phyloP scores from a whole-genome alignment of 2,329 filamentous ascomycete species.

The Fusarium praegraminearum region DNA sequence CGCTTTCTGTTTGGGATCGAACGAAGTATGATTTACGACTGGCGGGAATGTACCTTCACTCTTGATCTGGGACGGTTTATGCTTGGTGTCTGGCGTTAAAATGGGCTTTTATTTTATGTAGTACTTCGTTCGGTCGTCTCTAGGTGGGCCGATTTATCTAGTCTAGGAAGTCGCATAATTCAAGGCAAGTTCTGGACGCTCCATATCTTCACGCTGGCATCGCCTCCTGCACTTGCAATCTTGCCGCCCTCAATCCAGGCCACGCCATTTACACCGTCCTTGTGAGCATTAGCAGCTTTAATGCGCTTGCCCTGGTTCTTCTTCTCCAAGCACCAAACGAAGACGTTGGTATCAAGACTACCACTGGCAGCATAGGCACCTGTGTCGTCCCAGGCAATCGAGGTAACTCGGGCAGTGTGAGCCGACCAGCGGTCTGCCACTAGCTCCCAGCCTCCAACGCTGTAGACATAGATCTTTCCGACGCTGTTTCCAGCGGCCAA shows the following conservation, averaged over 20 bases:
- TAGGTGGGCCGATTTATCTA: slow-evolving; percentile 15
- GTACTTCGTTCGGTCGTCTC: slow-evolving; percentile 11
- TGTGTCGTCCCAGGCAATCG: slow-evolving; percentile 79
- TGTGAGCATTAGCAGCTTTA: slow-evolving; percentile 89
- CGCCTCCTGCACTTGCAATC: slow-evolving; percentile 84
- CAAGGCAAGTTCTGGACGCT: slow-evolving; percentile 54
- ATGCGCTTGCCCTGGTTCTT: slow-evolving; percentile 84
- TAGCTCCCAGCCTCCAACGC: slow-evolving; percentile 71
- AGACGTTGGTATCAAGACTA: slow-evolving; percentile 89
- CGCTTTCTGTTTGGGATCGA: not conserved
- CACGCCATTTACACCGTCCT: slow-evolving; percentile 93
- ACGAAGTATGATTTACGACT: not conserved
- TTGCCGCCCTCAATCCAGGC: slow-evolving; percentile 79
- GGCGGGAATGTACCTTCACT: not conserved
- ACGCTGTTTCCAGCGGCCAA: slow-evolving; percentile 85
- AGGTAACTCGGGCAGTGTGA: slow-evolving; percentile 69
- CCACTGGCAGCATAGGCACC: slow-evolving; percentile 86
- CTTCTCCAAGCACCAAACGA: slow-evolving; percentile 87
- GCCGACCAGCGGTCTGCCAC: slow-evolving; percentile 80
- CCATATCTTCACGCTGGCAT: slow-evolving; percentile 95
- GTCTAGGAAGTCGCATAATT: slow-evolving; percentile 12
- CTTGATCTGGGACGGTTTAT: slow-evolving; percentile 12
- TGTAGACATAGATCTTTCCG: slow-evolving; percentile 89
- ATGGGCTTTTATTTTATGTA: slow-evolving; percentile 21
- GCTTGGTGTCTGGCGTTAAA: slow-evolving; percentile 33